phyloP scores from a whole-genome alignment of 1,284 basidiomycete genomes.

The Austroboletus sp. region DNA sequence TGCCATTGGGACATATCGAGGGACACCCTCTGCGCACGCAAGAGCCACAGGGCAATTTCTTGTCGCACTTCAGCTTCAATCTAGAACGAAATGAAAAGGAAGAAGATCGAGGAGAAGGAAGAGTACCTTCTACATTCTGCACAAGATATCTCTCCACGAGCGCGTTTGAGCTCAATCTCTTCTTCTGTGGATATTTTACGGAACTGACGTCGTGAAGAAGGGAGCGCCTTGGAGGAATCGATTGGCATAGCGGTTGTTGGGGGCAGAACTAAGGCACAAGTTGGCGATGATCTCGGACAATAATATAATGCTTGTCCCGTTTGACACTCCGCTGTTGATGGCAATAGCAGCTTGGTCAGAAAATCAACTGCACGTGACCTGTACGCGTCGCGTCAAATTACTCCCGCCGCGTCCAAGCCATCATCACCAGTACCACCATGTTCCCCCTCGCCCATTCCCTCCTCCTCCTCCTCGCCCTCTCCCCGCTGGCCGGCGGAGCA shows the following conservation, averaged over 20 bases:
- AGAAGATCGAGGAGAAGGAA: not conserved
- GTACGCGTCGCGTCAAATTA: slow-evolving; percentile 16
- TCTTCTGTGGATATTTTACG: slow-evolving; percentile 44
- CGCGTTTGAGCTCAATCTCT: slow-evolving; percentile 46
- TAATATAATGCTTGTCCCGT: not conserved
- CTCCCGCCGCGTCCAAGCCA: not conserved
- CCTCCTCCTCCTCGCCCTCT: slow-evolving; percentile 12
- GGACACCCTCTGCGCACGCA: slow-evolving; percentile 42
- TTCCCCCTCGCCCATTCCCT: slow-evolving; percentile 9
- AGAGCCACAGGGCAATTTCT: slow-evolving; percentile 50
- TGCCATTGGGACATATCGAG: slow-evolving; percentile 49
- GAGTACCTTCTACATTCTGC: slow-evolving; percentile 47
- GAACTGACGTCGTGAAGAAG: slow-evolving; percentile 33
- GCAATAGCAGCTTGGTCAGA: slow-evolving; percentile 4
- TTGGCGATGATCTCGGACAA: not conserved
- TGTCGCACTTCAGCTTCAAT: slow-evolving; percentile 66
- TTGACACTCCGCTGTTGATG: not conserved
- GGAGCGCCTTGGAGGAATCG: slow-evolving; percentile 24
- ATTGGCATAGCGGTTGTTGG: slow-evolving; percentile 22
- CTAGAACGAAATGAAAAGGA: slow-evolving; percentile 30
- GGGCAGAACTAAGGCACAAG: not conserved
- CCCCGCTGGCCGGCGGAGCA: slow-evolving; percentile 30
- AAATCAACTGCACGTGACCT: slow-evolving; percentile 31
- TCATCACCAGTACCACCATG: slow-evolving; percentile 15
- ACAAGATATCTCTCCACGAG: slow-evolving; percentile 53